A percentile compares a stretch with the other conserved stretches of the same genome.
These are phyloP conservation scores for Chamaecrista fasciculata DNA, from an alignment of 306 rosid species.

Conservation along the genomic window DNA sequence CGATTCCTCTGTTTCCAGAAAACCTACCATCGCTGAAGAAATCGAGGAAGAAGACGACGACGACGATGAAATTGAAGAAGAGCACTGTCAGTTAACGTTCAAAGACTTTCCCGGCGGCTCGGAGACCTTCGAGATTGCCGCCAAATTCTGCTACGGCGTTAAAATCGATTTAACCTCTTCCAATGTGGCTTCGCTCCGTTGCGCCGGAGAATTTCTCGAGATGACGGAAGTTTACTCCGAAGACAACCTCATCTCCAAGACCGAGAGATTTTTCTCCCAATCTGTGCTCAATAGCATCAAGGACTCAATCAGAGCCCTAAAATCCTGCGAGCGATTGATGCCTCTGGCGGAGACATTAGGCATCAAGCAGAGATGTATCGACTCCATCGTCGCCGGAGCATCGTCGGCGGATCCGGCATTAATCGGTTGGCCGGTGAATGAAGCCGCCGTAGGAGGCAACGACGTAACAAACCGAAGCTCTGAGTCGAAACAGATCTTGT, in stretches of 20 bases:
- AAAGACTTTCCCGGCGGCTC: slow-evolving; percentile 81
- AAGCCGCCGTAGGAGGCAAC: slow-evolving; percentile 11
- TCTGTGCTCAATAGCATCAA: slow-evolving; percentile 64
- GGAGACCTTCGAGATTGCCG: slow-evolving; percentile 81
- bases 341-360: slow-evolving; percentile 62
- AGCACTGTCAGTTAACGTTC: slow-evolving; percentile 63
- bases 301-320: slow-evolving; percentile 70
- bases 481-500: slow-evolving; percentile 53
- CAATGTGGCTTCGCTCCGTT: slow-evolving; percentile 85
- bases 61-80: slow-evolving; percentile 69
- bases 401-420: slow-evolving; percentile 66
- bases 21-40: slow-evolving; percentile 10
- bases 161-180: slow-evolving; percentile 68
- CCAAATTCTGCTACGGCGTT: slow-evolving; percentile 93
- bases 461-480: slow-evolving; percentile 27
- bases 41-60: slow-evolving; percentile 48
- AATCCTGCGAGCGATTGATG: slow-evolving; percentile 68
- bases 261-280: slow-evolving; percentile 70
- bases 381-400: slow-evolving; percentile 60
- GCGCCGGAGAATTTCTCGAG: slow-evolving; percentile 91
- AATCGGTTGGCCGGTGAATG: slow-evolving; percentile 83
- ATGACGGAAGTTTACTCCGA: slow-evolving; percentile 90
- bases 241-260: slow-evolving; percentile 82
- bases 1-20: slow-evolving; percentile 33
- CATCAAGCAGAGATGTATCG: slow-evolving; percentile 69